A percentile compares a stretch with the other conserved stretches of the same genome.
Conservation (phyloP, 805 yeast genomes). For the Barnettozyma pratensis region DNA sequence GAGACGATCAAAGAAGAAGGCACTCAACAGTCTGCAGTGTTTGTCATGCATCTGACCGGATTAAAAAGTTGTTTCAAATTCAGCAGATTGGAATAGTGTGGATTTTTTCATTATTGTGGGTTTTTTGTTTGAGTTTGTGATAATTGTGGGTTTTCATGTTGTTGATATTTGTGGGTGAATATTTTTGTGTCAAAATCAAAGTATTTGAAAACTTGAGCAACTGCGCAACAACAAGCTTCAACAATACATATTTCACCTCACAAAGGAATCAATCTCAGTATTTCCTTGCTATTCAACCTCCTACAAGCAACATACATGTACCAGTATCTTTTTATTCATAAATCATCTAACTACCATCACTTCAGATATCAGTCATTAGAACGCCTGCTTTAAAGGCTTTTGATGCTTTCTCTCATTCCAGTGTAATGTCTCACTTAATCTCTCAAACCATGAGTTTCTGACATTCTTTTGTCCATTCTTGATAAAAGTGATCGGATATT, state of each 20-base stretch:
- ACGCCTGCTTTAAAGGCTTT: constrained; percentile 19
- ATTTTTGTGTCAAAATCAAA: not conserved
- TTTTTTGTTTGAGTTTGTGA: not conserved
- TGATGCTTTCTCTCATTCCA: constrained; percentile 32
- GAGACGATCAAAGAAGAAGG: not conserved
- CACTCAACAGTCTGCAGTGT: not conserved
- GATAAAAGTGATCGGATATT: constrained; percentile 29
- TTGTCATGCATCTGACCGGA: not conserved
- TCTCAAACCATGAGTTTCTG: constrained; percentile 26
- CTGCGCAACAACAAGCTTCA: not conserved
- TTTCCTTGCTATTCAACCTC: too few relatives aligned
- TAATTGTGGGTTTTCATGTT: not conserved
- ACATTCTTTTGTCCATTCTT: constrained; percentile 5
- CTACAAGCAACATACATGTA: too few relatives aligned
- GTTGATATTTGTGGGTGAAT: too few relatives aligned
- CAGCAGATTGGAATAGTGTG: not conserved
- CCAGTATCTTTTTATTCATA: too few relatives aligned
- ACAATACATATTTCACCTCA: not conserved
- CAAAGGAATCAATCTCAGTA: too few relatives aligned
- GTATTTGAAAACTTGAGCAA: not conserved
- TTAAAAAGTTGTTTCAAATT: not conserved
- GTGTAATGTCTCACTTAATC: constrained; percentile 29
- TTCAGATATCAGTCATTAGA: too few relatives aligned
- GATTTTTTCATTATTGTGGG: not conserved
- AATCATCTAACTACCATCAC: not conserved